Conservation (phyloP, 2,329 filamentous ascomycete genomes). For the Monosporascus cannonballus region DNA sequence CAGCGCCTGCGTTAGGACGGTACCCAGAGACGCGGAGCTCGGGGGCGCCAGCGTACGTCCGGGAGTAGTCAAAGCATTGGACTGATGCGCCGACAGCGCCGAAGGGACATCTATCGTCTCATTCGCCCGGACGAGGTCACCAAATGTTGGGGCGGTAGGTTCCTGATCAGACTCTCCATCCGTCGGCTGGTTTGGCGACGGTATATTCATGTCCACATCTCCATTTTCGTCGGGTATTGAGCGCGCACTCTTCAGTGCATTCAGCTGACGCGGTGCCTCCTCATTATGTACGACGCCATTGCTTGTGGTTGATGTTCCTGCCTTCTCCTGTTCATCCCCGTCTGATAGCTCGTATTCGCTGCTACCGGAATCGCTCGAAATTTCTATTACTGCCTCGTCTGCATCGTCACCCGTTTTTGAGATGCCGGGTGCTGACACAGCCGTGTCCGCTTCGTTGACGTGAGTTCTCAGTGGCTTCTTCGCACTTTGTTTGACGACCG, state of each 20-base stretch:
- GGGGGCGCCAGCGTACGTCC: slow-evolving; percentile 52
- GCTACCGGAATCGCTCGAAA: slow-evolving; percentile 49
- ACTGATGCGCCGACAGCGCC: slow-evolving; percentile 41
- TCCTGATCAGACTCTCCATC: slow-evolving; percentile 41
- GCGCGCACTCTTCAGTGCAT: slow-evolving; percentile 11
- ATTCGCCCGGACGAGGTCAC: slow-evolving; percentile 71
- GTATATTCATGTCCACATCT: slow-evolving; percentile 24
- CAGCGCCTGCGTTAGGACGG: slow-evolving; percentile 88
- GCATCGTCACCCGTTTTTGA: slow-evolving; percentile 28
- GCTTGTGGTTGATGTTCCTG: slow-evolving; percentile 11
- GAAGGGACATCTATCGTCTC: slow-evolving; percentile 72
- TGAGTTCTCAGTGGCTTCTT: slow-evolving; percentile 42
- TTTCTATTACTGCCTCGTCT: slow-evolving; percentile 43
- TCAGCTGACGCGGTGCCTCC: slow-evolving; percentile 6
- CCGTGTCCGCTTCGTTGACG: slow-evolving; percentile 53
- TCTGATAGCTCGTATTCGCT: slow-evolving; percentile 41
- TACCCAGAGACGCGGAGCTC: slow-evolving; percentile 75
- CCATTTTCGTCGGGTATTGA: slow-evolving; percentile 18
- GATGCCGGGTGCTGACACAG: slow-evolving; percentile 40
- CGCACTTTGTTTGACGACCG: slow-evolving; percentile 47
- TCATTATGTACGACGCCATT: not conserved
- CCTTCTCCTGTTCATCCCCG: slow-evolving; percentile 28
- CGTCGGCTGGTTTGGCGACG: slow-evolving; percentile 19
- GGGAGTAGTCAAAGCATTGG: slow-evolving; percentile 34
- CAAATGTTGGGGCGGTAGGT: slow-evolving; percentile 64